Percentiles rank a stretch among this genome's conserved stretches.
Evolutionary conservation across 129 eudicot genomes (phyloP).

Genomic region (Smallanthus sonchifolius): DNA sequence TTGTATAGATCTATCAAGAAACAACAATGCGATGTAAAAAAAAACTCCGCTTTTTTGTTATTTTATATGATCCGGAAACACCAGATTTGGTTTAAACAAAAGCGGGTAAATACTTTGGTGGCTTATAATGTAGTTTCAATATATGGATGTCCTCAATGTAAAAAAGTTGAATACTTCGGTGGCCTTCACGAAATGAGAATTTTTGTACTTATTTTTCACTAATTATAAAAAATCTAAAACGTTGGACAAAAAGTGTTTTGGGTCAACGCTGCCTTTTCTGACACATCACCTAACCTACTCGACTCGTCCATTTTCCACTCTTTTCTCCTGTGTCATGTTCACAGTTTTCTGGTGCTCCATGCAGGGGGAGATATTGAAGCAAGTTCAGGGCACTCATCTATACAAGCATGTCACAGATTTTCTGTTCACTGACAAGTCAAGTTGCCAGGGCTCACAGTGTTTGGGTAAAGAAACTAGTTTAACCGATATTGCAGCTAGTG

Average conservation of each 20-base stretch:
- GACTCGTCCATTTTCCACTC: too few species aligned
- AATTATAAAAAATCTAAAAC: neutral
- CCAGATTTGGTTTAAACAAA: neutral
- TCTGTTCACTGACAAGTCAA: slow-evolving; percentile 40
- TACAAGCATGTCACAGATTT: slow-evolving; percentile 58
- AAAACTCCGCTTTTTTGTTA: neutral
- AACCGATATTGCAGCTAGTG: slow-evolving; percentile 70
- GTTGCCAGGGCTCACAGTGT: slow-evolving; percentile 33
- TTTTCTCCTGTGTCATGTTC: neutral
- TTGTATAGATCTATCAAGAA: neutral
- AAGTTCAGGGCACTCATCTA: slow-evolving; percentile 72
- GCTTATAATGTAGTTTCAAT: neutral
- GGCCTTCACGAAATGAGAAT: neutral
- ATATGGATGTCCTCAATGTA: neutral
- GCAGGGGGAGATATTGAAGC: slow-evolving; percentile 93
- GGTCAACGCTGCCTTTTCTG: neutral
- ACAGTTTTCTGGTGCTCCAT: slow-evolving; percentile 5
- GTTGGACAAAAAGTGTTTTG: neutral
- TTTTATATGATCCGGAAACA: neutral
- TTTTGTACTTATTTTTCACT: neutral
- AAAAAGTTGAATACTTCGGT: neutral
- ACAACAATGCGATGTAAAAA: neutral
- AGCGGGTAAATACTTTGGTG: neutral
- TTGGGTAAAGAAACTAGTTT: slow-evolving; percentile 40
- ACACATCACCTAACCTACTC: neutral